Conservation (phyloP, 2,329 filamentous ascomycete species). For the Colletotrichum liaoningense region DNA sequence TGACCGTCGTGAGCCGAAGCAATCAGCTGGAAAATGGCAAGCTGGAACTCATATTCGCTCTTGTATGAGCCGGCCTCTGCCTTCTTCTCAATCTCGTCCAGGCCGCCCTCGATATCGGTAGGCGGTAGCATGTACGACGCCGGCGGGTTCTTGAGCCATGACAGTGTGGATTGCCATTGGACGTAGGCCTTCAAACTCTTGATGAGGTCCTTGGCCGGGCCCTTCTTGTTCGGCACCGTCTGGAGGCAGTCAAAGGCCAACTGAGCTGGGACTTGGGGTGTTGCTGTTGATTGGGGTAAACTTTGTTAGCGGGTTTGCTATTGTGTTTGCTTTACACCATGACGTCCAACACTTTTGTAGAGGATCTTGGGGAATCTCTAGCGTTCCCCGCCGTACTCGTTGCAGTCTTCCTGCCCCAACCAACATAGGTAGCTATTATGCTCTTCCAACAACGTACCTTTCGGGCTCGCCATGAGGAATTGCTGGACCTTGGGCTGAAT, state of each 20-base stretch:
- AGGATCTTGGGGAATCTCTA: background rate
- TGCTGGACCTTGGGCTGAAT: conserved; percentile 11
- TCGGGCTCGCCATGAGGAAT: conserved; percentile 17
- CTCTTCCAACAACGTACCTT: conserved; percentile 10
- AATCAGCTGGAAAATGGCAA: conserved; percentile 61
- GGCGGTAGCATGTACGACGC: conserved; percentile 59
- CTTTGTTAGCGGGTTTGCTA: background rate
- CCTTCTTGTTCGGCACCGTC: conserved; percentile 51
- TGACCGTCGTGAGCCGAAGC: conserved; percentile 73
- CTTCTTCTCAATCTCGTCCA: conserved; percentile 58
- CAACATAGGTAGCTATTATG: background rate
- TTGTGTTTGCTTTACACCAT: background rate
- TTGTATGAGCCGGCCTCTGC: conserved; percentile 54
- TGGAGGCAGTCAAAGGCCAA: conserved; percentile 51
- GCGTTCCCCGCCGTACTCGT: background rate
- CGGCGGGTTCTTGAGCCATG: conserved; percentile 64
- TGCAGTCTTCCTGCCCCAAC: background rate
- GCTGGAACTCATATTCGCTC: conserved; percentile 67
- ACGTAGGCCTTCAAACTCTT: conserved; percentile 53
- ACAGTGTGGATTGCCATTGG: conserved; percentile 60
- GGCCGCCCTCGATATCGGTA: conserved; percentile 57
- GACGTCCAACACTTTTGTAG: background rate
- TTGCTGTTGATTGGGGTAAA: conserved; percentile 38
- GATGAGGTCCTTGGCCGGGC: conserved; percentile 48
- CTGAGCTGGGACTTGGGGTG: conserved; percentile 48